A percentile compares a stretch with the other conserved stretches of the same genome.
Evolutionary conservation across 73 alveolate species (phyloP).

Genomic region (Symbiodinium natans): DNA sequence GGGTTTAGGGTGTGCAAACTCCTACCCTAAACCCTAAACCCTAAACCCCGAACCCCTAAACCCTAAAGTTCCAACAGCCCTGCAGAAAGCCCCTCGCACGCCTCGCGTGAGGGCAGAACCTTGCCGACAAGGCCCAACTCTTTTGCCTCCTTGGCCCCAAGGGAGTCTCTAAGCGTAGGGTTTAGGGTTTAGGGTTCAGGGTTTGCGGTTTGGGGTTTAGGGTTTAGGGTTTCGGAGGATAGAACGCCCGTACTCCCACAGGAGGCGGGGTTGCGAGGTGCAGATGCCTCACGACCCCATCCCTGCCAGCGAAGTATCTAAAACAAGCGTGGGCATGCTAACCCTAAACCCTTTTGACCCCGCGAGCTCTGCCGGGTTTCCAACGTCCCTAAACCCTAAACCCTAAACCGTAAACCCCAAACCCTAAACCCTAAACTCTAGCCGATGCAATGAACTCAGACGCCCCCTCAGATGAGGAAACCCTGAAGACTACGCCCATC

Average conservation of each 20-base stretch:
- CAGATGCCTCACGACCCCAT: neutral
- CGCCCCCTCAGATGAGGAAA: too few relatives aligned
- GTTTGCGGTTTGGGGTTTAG: neutral
- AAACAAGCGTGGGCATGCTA: too few relatives aligned
- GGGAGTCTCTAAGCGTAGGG: neutral
- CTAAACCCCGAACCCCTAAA: neutral
- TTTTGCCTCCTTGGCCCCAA: constrained; percentile 37
- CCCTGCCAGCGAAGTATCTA: neutral
- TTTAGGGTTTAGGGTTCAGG: constrained; percentile 12
- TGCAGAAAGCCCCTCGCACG: neutral
- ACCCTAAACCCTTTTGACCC: too few relatives aligned
- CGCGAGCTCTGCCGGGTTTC: too few relatives aligned
- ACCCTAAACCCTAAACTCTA: too few relatives aligned
- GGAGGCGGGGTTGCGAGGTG: neutral
- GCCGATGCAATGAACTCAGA: too few relatives aligned
- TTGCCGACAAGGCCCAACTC: constrained; percentile 81
- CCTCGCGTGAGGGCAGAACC: constrained; percentile 32
- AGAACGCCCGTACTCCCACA: neutral
- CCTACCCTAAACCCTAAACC: neutral
- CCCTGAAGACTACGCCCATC: too few relatives aligned
- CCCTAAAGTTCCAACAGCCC: neutral
- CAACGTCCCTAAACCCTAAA: too few relatives aligned
- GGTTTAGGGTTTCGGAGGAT: neutral
- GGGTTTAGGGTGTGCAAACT: too few relatives aligned
- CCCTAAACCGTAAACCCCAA: too few relatives aligned